Evolutionary conservation across 768 basidiomycete species (phyloP).

Genomic region (Pulveroboletus ravenelii): DNA sequence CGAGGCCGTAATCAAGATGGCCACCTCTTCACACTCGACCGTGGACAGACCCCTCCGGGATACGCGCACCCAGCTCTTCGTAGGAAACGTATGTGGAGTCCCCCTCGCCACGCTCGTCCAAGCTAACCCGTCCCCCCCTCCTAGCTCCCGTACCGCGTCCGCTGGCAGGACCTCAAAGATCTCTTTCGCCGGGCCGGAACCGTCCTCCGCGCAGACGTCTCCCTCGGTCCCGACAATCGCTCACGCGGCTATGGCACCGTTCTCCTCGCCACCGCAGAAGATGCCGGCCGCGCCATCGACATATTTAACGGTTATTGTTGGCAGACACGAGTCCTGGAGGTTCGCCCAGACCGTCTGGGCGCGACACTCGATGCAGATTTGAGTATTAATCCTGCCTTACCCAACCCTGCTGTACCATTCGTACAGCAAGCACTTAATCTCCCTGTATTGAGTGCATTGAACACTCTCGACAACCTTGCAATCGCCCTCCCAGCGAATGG

Average conservation of each 20-base stretch:
- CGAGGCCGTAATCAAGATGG: conserved; percentile 87
- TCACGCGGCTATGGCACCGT: conserved; percentile 94
- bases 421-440: conserved; percentile 16
- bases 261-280: conserved; percentile 88
- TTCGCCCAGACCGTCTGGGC: conserved; percentile 76
- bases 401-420: conserved; percentile 15
- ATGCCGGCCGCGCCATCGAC: conserved; percentile 90
- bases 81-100: conserved; percentile 82
- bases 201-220: conserved; percentile 72
- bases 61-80: conserved; percentile 91
- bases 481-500: conserved; percentile 9
- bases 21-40: conserved; percentile 65
- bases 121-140: background rate
- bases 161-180: conserved; percentile 99
- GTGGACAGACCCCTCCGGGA: conserved; percentile 60
- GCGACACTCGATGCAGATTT: conserved; percentile 25
- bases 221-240: conserved; percentile 83
- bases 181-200: conserved; percentile 94
- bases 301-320: conserved; percentile 97
- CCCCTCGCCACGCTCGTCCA: background rate
- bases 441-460: conserved; percentile 11
- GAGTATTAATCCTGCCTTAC: conserved; percentile 11
- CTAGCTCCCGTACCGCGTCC: conserved; percentile 91
- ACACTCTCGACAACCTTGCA: conserved; percentile 17
- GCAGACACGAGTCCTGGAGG: conserved; percentile 91